Evolutionary conservation across 2,329 filamentous ascomycete genomes (phyloP).

Genomic region (Cercospora sp.): DNA sequence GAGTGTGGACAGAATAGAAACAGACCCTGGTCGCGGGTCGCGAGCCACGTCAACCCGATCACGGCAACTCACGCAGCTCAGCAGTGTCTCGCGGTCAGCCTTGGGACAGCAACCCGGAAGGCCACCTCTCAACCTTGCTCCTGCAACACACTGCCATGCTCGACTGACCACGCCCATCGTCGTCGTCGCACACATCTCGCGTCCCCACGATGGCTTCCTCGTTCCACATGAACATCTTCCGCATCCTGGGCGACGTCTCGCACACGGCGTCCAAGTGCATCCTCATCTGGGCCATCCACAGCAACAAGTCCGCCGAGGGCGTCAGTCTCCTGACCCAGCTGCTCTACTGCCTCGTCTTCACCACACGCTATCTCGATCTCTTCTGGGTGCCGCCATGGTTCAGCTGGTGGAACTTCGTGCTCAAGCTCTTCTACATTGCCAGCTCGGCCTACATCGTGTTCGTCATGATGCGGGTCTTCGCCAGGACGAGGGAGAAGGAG

Average conservation of each 20-base stretch:
- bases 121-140: constrained; percentile 1
- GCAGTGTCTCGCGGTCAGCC: constrained; percentile 2
- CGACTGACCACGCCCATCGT: neutral
- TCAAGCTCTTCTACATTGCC: constrained; percentile 86
- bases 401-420: constrained; percentile 69
- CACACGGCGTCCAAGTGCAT: constrained; percentile 87
- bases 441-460: constrained; percentile 84
- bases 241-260: constrained; percentile 78
- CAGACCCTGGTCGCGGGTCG: neutral
- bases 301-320: constrained; percentile 82
- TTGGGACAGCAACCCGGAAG: neutral
- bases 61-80: constrained; percentile 3
- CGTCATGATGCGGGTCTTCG: constrained; percentile 82
- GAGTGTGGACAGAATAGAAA: neutral
- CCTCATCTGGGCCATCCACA: constrained; percentile 85
- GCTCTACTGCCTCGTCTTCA: constrained; percentile 83
- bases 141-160: constrained; percentile 6
- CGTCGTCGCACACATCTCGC: neutral
- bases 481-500: constrained; percentile 85
- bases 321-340: constrained; percentile 89
- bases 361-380: constrained; percentile 82
- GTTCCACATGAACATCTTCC: constrained; percentile 53
- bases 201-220: constrained; percentile 19
- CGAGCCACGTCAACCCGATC: constrained; percentile 2
- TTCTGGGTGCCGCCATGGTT: constrained; percentile 39